A percentile compares a stretch with the other conserved stretches of the same genome.
phyloP scores from a whole-genome alignment of 768 basidiomycete species.

The Candolleomyces eurysporus region DNA sequence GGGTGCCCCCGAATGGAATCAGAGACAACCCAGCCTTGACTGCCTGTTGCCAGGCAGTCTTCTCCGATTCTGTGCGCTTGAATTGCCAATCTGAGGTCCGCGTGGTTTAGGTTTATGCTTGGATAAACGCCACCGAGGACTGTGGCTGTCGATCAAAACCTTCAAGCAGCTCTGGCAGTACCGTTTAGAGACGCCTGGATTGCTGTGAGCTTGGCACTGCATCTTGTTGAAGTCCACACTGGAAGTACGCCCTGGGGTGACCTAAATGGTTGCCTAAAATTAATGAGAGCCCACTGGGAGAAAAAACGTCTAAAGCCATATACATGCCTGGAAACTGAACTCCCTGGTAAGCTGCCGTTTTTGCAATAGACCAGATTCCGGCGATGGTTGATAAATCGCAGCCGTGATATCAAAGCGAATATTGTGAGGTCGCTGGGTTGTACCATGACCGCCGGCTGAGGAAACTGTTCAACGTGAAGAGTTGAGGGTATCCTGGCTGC shows the following conservation, averaged over 20 bases:
- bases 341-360: too few species aligned
- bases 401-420: too few species aligned
- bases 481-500: constrained; percentile 17
- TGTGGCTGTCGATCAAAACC: background rate
- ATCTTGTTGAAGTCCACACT: background rate
- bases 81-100: constrained; percentile 3
- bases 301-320: too few species aligned
- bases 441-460: constrained; percentile 17
- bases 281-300: too few species aligned
- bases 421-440: too few species aligned
- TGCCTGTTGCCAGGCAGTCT: background rate
- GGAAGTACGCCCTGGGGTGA: background rate
- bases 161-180: background rate
- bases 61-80: background rate
- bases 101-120: background rate
- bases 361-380: too few species aligned
- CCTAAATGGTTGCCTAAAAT: too few species aligned
- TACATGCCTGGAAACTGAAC: too few species aligned
- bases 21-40: background rate
- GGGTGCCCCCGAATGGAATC: background rate
- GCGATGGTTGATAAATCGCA: too few species aligned
- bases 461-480: constrained; percentile 26
- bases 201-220: background rate
- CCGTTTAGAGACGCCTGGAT: background rate
- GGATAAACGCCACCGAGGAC: background rate